Base-by-base conservation (phyloP, 768 basidiomycete genomes). In the Rhizopogon rudus region DNA sequence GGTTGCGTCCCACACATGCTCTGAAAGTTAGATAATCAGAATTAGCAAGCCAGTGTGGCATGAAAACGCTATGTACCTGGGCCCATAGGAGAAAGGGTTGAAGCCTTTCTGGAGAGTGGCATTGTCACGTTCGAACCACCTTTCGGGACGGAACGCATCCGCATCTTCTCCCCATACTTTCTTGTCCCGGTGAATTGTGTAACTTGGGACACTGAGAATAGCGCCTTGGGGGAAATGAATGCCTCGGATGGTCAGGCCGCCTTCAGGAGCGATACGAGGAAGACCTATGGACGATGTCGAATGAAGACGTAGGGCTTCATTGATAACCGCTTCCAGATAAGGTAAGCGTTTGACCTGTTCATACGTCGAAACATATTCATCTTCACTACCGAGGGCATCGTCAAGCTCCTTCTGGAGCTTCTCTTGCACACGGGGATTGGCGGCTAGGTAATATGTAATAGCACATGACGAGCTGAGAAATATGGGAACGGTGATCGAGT, bases 21-120 rank as follows among this genome's bases (percentile, higher is more conserved):
- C 91, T 88, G 58, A 41, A 39, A 55, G 14, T 7, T 7, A 37
- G 37, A 41, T 14, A 28, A 37, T 55, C 44, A 54, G 58, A 54
- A 35, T 44, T 12, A 28, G 51, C 13, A 10, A 9, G 37, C 25
- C 31, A 40, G 12, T 37, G 2, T 20, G 12, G 29, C 3, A 40
- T 39, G 42, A 25, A 17, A 29, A 44, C 28, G 6, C 5, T 10
- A 8, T 71, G 52, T 63, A 84, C 85, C 88, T 77, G 14, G 93
- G 93, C 2, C 92, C 92, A 57, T 81, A 81, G 1, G 88, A 91
- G 68, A 93, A 94, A 0, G 90, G 88, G 61, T 94, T 94, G 67
- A 93, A 94, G 0, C 85, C 78, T 67, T 80, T 84, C 62, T 87
- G 81, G 10, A 88, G 81, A 29, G 69, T 71, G 16, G 75, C 77